Evolutionary conservation across 2,329 filamentous ascomycete genomes (phyloP), one percentile per base, ranked within the genome.

Genomic region (Pseudohalonectria lignicola): DNA sequence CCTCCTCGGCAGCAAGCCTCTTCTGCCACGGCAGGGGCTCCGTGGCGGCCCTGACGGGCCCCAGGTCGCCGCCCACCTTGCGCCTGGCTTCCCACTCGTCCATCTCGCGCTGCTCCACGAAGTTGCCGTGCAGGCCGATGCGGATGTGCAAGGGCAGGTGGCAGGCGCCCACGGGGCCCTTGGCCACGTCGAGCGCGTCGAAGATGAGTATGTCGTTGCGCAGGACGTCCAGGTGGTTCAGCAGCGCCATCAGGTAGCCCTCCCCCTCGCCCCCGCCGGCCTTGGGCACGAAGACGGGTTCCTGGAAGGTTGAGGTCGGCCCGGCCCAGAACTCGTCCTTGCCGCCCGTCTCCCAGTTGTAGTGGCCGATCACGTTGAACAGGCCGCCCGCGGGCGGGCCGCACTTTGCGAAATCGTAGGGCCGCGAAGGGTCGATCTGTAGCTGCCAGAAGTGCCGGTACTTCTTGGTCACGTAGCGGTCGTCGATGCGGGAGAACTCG

Each of bases 221-320:
- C 23, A 64, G 47, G 35, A 60, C 54, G 44, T 69, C 67, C 4
- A 69, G 56, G 38, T 62, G 57, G 43, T 67, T 66, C 30, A 65
- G 51, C 36, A 66, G 54, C 16, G 64, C 64, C 25, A 70, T 60
- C 45, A 61, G 56, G 44, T 69, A 72, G 1, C 69, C 69, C 37
- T 73, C 66, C 1, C 67, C 69, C 45, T 74, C 68, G 2, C 40
- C 52, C 1, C 53, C 59, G 16, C 54, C 55, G 2, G 57, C 54
- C 23, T 56, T 54, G 0, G 70, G 69, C 11, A 74, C 63, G 40
- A 74, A 74, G 0, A 67, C 62, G 0, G 70, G 69, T 43, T 74
- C 70, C 47, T 74, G 69, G 43, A 71, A 66, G 0, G 66, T 66
- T 19, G 57, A 59, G 2, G 59, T 67, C 4, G 53, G 56, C 0